Evolutionary conservation across 2,329 filamentous ascomycete species (phyloP).

Genomic region (Hymenoscyphus fructigenus): DNA sequence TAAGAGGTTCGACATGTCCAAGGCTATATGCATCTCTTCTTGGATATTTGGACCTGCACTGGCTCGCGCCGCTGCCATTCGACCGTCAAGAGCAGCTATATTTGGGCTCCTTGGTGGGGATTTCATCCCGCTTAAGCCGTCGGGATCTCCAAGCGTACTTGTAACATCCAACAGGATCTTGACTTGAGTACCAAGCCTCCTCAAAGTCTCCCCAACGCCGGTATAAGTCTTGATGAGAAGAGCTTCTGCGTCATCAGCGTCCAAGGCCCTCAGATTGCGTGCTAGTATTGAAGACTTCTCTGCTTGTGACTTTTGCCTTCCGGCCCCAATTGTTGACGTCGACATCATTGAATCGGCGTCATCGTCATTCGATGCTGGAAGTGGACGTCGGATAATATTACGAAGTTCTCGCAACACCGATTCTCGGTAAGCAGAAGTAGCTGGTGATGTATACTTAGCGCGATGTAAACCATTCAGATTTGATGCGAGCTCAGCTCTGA

Average conservation of each 20-base stretch:
- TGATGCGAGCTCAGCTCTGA: slow-evolving; percentile 69
- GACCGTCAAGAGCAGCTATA: slow-evolving; percentile 31
- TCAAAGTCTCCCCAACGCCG: slow-evolving; percentile 80
- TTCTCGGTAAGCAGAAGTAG: slow-evolving; percentile 82
- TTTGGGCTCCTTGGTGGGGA: slow-evolving; percentile 36
- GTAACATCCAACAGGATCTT: slow-evolving; percentile 95
- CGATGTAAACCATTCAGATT: slow-evolving; percentile 78
- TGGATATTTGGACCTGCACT: slow-evolving; percentile 47
- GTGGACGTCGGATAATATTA: slow-evolving; percentile 74
- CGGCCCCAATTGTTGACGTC: slow-evolving; percentile 70
- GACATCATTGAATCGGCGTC: slow-evolving; percentile 90
- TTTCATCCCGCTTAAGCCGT: slow-evolving; percentile 24
- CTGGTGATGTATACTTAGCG: slow-evolving; percentile 75
- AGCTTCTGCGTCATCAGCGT: slow-evolving; percentile 79
- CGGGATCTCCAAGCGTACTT: slow-evolving; percentile 52
- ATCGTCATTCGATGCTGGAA: slow-evolving; percentile 92
- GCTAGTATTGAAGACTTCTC: slow-evolving; percentile 89
- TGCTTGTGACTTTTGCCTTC: slow-evolving; percentile 70
- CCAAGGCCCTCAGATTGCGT: slow-evolving; percentile 80
- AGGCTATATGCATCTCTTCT: slow-evolving; percentile 72
- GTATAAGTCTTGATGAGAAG: slow-evolving; percentile 83
- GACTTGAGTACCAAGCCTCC: slow-evolving; percentile 83
- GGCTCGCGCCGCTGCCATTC: slow-evolving; percentile 19
- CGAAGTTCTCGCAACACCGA: slow-evolving; percentile 83
- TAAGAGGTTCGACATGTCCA: slow-evolving; percentile 76